phyloP scores from a whole-genome alignment of 1,284 basidiomycete genomes.

The Chalciporus sp. region DNA sequence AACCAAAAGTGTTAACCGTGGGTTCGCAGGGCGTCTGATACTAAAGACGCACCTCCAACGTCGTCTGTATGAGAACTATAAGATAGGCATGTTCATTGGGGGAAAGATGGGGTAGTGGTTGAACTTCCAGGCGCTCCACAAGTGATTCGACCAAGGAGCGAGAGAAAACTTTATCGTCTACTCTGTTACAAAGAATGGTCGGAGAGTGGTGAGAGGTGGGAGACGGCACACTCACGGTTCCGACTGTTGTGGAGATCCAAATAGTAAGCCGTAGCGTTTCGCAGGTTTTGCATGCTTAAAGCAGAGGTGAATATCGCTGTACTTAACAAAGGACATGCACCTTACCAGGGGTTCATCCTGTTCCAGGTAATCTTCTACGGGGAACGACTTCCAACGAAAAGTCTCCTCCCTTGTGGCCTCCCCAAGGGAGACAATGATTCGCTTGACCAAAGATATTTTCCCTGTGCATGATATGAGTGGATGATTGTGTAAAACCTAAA shows the following conservation, averaged over 20 bases:
- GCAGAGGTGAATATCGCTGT: neutral
- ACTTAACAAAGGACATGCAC: neutral
- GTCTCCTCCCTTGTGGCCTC: slow-evolving; percentile 37
- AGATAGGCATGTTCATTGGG: slow-evolving; percentile 80
- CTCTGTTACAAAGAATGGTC: slow-evolving; percentile 30
- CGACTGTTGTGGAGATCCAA: slow-evolving; percentile 39
- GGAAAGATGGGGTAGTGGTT: slow-evolving; percentile 70
- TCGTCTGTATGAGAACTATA: slow-evolving; percentile 80
- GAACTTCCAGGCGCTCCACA: slow-evolving; percentile 62
- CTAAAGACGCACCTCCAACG: slow-evolving; percentile 67
- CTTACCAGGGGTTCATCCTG: slow-evolving; percentile 31
- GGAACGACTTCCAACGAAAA: slow-evolving; percentile 47
- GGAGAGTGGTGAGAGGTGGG: neutral
- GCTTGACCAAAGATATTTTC: slow-evolving; percentile 83
- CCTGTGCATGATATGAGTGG: slow-evolving; percentile 45
- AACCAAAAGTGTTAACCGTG: slow-evolving; percentile 4
- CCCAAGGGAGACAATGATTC: slow-evolving; percentile 72
- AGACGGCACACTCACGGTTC: slow-evolving; percentile 44
- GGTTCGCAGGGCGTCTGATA: neutral
- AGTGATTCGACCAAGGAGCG: slow-evolving; percentile 62
- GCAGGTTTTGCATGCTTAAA: slow-evolving; percentile 30
- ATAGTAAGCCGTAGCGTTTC: slow-evolving; percentile 48
- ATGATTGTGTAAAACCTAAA: neutral
- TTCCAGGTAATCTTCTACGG: slow-evolving; percentile 57
- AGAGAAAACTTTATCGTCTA: slow-evolving; percentile 66